Conservation (phyloP, 306 rosid species). For the Prosopis cineraria region DNA sequence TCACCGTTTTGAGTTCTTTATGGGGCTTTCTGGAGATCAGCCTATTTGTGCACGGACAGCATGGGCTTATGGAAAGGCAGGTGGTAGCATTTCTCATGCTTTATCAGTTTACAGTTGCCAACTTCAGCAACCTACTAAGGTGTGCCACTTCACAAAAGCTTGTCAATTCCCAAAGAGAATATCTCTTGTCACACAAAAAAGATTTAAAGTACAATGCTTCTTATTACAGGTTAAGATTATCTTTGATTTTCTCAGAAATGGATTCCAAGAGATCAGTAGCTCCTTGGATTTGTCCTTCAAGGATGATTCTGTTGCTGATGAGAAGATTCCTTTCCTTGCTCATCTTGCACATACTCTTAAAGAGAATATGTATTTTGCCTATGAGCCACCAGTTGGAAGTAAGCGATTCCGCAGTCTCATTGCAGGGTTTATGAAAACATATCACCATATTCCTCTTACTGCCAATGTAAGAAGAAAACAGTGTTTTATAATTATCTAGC, state of each 20-base stretch:
- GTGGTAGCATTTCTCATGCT: constrained; percentile 93
- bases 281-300: constrained; percentile 89
- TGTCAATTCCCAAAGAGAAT: constrained; percentile 32
- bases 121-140: constrained; percentile 96
- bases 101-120: constrained; percentile 97
- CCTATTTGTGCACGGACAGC: constrained; percentile 98
- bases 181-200: constrained; percentile 24
- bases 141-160: constrained; percentile 39
- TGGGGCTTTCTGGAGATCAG: constrained; percentile 98
- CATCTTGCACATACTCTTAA: constrained; percentile 76
- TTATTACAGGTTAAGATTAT: constrained; percentile 82
- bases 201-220: constrained; percentile 37
- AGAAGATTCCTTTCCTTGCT: constrained; percentile 93
- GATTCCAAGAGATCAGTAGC: constrained; percentile 92
- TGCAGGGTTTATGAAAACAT: constrained; percentile 91
- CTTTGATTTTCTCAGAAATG: constrained; percentile 86
- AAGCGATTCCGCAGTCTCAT: constrained; percentile 83
- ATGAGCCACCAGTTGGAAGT: constrained; percentile 97
- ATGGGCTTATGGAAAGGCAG: constrained; percentile 90
- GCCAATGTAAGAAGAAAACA: constrained; percentile 62
- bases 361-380: constrained; percentile 65
- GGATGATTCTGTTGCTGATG: constrained; percentile 97
- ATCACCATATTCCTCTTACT: constrained; percentile 86
- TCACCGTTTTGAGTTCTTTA: constrained; percentile 98
- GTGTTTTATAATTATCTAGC: constrained; percentile 21